Base-by-base conservation (phyloP, 2,329 filamentous ascomycete species). In the Xylariaceae sp. region DNA sequence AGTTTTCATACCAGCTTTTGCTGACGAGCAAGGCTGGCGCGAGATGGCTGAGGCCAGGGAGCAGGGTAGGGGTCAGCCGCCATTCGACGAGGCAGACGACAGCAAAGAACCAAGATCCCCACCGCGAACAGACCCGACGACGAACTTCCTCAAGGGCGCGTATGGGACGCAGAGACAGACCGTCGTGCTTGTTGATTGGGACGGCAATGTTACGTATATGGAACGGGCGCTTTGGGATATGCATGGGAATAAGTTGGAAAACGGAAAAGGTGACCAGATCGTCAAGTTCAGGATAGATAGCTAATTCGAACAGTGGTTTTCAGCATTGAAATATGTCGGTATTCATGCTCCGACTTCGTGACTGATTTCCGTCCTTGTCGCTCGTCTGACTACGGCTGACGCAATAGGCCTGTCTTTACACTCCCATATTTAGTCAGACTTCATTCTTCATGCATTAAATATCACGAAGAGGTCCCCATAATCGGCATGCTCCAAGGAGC, bases 81-180 rank as follows among this genome's bases (percentile, higher is more conserved):
- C 71, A 9, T 67, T 66, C 43, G 56, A 68, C 27, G 55, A 66
- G 52, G 52, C 70, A 10, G 67, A 72, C 18, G 68, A 73, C 32
- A 61, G 66, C 44, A 67, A 60, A n/a, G 57, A 66, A 3, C 60
- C 58, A 5, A 68, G 68, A 5, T 69, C 71, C 40, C 64, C 67
- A 46, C 61, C 58, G 46, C 66, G 67, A 22, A 72, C 74, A 2
- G 71, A 73, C 14, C 60, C 67, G 7, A 59, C 62, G 31, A 63
- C 55, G 48, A 72, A 66, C 1, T 82, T 81, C 56, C 76, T 78
- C 61, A 78, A 74, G 5, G 82, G 82, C 1, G 69, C 82, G 55
- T 86, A 86, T 58, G 82, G 82, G 4, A 86, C 82, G 5, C 82
- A 86, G 66, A 69, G 82, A 35, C 82, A 86, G 68, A 85, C 82